Base-by-base conservation (phyloP, 2,329 filamentous ascomycete genomes). In the Ascochyta lentis region DNA sequence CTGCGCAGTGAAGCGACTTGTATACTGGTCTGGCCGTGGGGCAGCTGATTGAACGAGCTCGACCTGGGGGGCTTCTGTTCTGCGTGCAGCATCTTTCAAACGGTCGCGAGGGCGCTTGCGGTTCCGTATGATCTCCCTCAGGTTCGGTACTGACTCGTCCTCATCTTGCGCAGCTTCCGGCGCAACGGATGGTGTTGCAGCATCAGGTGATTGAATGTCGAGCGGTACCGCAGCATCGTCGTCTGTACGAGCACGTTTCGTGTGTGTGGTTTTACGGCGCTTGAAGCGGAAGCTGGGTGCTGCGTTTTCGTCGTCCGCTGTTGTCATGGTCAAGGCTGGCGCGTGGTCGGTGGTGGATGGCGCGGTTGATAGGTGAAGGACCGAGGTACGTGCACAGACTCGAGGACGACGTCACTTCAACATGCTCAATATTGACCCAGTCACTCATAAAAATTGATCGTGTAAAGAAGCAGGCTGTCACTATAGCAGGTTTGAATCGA, bases 1-100 rank as follows among this genome's bases (percentile, higher is more conserved):
- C 73, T 91, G 89, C 54, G 86, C 84, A 49, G 87, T 86, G 70
- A 94, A 94, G 37, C 88, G 86, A 35, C 58, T 61, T 1, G 58
- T 57, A 41, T 72, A 73, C 24, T 55, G 56, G 19, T 45, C 39
- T 12, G 26, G 51, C 33, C 53, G 60, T 24, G 61, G 60, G 39
- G 56, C 58, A n/a, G 69, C 68, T 15, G 37, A 52, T 24, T 60
- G 56, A 16, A 61, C 65, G 13, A 66, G 43, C 43, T 65, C 65
- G 12, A 49, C 59, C 6, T 55, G 59, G 2, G 60, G 49, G 3
- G 31, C 16, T n/a, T 68, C 66, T 46, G 59, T 47, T 39, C 56
- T 67, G 49, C 64, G 66, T 41, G 57, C 51, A 38, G 49, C 56
- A 34, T 71, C 67, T 23, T 56, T 60, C 0, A 61, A 19, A 7